Percentiles rank a stretch among this genome's conserved stretches.
Conservation (phyloP, 1,284 basidiomycete species). For the Tremellales sp. region DNA sequence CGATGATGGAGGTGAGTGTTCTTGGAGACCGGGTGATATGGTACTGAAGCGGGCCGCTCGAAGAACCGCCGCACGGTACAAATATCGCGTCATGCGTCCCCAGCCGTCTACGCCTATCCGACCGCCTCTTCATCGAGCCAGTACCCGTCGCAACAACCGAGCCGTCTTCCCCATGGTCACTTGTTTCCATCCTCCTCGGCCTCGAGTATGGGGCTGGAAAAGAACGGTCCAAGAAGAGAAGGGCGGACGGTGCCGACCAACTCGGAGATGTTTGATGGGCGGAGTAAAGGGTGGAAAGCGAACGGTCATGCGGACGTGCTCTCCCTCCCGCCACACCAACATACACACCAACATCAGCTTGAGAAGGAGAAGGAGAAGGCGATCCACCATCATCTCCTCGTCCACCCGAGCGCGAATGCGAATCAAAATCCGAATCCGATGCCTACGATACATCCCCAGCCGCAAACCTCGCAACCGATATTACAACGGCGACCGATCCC, state of each 20-base stretch:
- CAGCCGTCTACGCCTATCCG: conserved; percentile 12
- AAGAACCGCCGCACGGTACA: conserved; percentile 8
- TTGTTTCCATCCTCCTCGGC: conserved; percentile 1
- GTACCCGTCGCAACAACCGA: conserved; percentile 1
- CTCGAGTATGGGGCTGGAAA: neutral
- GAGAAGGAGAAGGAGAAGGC: too few relatives aligned
- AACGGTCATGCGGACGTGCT: too few relatives aligned
- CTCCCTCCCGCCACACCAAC: too few relatives aligned
- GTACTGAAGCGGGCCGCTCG: neutral
- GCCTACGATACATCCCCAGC: too few relatives aligned
- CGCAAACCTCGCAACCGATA: too few relatives aligned
- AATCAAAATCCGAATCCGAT: too few relatives aligned
- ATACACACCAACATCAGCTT: too few relatives aligned
- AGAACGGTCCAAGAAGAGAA: conserved; percentile 10
- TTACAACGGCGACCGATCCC: too few relatives aligned
- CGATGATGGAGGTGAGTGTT: conserved; percentile 42
- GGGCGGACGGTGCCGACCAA: conserved; percentile 32
- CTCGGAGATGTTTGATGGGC: conserved; percentile 25
- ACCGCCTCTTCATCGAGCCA: neutral
- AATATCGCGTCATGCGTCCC: conserved; percentile 32
- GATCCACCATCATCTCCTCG: too few relatives aligned
- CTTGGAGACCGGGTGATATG: neutral
- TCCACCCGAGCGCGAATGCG: too few relatives aligned
- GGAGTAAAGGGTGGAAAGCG: conserved; percentile 1
- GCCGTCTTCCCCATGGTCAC: neutral